Conservation (phyloP, 139 green algal species). For the Pseudopediastrum boryanum region DNA sequence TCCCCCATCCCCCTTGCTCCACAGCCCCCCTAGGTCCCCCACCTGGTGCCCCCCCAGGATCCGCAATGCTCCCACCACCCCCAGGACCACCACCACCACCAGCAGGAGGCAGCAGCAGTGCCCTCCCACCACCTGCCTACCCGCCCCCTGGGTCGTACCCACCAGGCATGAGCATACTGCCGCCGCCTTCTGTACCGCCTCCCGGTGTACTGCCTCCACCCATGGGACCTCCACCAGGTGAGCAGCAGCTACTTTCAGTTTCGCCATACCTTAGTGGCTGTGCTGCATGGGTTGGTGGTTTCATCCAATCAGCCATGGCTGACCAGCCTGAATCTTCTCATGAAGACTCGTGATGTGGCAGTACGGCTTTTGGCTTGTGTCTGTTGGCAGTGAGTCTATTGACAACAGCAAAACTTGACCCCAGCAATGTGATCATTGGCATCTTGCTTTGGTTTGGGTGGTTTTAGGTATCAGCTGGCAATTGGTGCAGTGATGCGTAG, state of each 20-base stretch:
- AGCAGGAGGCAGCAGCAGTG: not conserved
- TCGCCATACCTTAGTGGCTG: no score
- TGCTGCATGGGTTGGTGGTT: no score
- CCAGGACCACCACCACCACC: conserved; percentile 36
- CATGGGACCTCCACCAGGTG: not conserved
- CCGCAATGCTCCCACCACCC: conserved; percentile 39
- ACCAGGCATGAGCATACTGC: conserved; percentile 10
- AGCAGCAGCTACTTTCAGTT: conserved; percentile 26
- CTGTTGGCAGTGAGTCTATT: no score
- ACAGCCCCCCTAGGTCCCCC: conserved; percentile 13
- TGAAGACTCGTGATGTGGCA: no score
- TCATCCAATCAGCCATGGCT: no score
- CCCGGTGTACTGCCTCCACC: conserved; percentile 18
- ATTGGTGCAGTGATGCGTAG: no score
- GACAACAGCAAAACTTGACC: no score
- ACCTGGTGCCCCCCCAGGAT: not conserved
- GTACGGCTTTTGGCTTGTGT: no score
- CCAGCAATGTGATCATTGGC: no score
- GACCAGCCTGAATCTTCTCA: no score
- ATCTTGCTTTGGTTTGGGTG: no score
- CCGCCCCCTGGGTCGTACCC: conserved; percentile 17
- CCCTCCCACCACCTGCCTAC: conserved; percentile 18
- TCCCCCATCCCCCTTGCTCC: not conserved
- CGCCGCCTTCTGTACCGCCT: conserved; percentile 39
- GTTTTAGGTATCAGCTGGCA: no score